A percentile compares a stretch with the other conserved stretches of the same genome.
These are phyloP conservation scores for Iberis pinnata DNA, from an alignment of 345 rosid species.

Conservation along the genomic window DNA sequence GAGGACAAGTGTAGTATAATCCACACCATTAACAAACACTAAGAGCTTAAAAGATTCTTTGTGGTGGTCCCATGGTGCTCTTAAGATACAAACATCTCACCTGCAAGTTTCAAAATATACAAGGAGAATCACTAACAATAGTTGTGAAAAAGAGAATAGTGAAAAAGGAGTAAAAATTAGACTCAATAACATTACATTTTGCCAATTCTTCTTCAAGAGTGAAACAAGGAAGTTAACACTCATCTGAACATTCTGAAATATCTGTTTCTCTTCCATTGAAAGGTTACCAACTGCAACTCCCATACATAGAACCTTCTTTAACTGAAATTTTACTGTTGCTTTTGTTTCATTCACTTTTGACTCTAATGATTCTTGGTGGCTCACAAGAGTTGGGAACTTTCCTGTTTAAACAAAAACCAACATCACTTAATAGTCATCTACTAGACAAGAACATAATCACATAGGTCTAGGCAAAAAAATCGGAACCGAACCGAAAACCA, in stretches of 20 bases:
- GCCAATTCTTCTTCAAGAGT: conserved; percentile 62
- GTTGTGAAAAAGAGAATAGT: too few species aligned
- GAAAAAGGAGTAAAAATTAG: background rate
- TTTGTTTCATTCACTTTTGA: conserved; percentile 54
- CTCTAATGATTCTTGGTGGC: conserved; percentile 52
- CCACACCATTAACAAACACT: background rate
- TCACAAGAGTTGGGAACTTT: conserved; percentile 58
- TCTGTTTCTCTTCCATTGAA: conserved; percentile 58
- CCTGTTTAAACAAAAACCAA: conserved; percentile 29
- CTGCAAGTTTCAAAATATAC: conserved; percentile 13
- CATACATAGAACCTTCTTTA: conserved; percentile 61
- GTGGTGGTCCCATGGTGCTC: conserved; percentile 52
- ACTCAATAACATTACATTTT: conserved; percentile 35
- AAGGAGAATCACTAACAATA: too few species aligned
- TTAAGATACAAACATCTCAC: conserved; percentile 48
- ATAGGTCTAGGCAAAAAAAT: too few species aligned
- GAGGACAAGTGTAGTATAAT: conserved; percentile 1
- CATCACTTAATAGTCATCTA: too few species aligned
- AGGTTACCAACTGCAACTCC: conserved; percentile 60
- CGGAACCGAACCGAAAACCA: too few species aligned
- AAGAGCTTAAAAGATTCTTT: conserved; percentile 35
- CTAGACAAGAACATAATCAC: too few species aligned
- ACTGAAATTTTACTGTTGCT: conserved; percentile 52
- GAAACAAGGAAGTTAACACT: conserved; percentile 59
- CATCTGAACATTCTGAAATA: conserved; percentile 62